Percentiles rank a stretch among this genome's conserved stretches.
phyloP scores from a whole-genome alignment of 768 basidiomycete species.

The Phanerochaete sordida region DNA sequence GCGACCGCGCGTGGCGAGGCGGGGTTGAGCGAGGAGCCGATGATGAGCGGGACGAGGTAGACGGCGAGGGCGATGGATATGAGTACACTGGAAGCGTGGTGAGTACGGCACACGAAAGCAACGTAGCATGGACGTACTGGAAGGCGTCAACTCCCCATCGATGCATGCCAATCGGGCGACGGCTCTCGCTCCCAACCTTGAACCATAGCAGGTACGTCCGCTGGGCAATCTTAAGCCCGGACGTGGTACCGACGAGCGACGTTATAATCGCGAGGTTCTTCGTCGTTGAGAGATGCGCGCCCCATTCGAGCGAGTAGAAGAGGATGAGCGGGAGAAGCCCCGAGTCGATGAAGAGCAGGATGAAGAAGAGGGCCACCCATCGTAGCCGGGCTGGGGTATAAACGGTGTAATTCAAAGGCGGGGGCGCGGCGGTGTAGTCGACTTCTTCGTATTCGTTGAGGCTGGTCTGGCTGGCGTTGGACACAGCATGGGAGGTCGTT shows the following conservation, averaged over 20 bases:
- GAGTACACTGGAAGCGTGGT: slow-evolving; percentile 8
- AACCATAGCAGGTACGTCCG: slow-evolving; percentile 25
- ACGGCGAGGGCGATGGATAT: slow-evolving; percentile 19
- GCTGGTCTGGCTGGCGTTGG: neutral
- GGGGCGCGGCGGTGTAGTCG: slow-evolving; percentile 9
- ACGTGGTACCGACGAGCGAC: slow-evolving; percentile 24
- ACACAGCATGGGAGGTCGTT: neutral
- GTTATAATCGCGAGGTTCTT: slow-evolving; percentile 31
- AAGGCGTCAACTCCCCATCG: slow-evolving; percentile 26
- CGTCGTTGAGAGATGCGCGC: slow-evolving; percentile 24
- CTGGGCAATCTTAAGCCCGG: slow-evolving; percentile 24
- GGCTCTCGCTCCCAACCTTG: slow-evolving; percentile 15
- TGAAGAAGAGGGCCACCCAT: slow-evolving; percentile 22
- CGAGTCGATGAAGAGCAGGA: slow-evolving; percentile 26
- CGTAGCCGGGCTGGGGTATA: slow-evolving; percentile 16
- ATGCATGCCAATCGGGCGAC: slow-evolving; percentile 25
- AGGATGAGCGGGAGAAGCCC: slow-evolving; percentile 27
- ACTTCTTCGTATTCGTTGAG: neutral
- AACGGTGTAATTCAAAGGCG: slow-evolving; percentile 25
- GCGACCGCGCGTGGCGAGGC: slow-evolving; percentile 21
- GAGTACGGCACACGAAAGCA: neutral
- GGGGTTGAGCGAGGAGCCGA: slow-evolving; percentile 27
- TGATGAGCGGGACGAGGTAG: slow-evolving; percentile 26
- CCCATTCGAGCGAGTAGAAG: slow-evolving; percentile 27
- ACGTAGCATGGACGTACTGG: slow-evolving; percentile 16